Base-by-base conservation (phyloP, 2,329 filamentous ascomycete genomes). In the Colletotrichum agaves region DNA sequence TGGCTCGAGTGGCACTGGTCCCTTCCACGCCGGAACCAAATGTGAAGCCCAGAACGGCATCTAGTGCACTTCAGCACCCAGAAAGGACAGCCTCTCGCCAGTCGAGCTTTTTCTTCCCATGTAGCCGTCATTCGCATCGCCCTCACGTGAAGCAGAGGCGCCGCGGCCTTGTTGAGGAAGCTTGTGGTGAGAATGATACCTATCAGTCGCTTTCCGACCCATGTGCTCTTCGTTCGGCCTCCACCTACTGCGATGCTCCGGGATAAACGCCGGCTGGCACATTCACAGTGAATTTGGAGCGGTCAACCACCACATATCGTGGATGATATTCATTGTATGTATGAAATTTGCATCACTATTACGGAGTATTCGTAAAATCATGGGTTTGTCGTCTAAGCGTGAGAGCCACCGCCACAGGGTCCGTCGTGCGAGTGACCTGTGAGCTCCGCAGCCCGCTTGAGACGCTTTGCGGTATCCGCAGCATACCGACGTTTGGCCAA, bases 151-250 rank as follows among this genome's bases (percentile, higher is more conserved):
- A 67, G 52, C 3, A 67, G 52, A 4, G 64, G 64, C 17, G 64
- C 64, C 19, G 64, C 52, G 31, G 61, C 65, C 41, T 61, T 59
- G 33, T 70, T 73, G 13, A 81, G 70, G 55, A 81, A 82, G 1
- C 70, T 72, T 1, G 75, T 76, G 2, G 74, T 71, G 76, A 81
- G 79, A 6, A 81, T 70, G 44, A 80, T 79, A 47, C 74, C 72
- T 3, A 80, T 67, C 3, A 81, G 72, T 46, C 76, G 73, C 56
- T 73, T 73, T 77, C 46, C 79, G 76, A 13, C 44, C 55, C 69
- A 74, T 78, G 69, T 76, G 78, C 6, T 74, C 71, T 3, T 76
- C 74, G 60, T 78, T 79, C 73, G 10, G 71, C 60, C 5, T 76
- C 64, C 60, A 75, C 44, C 71, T 61, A 60, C 80, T 76, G 67